Evolutionary conservation across 495 filamentous ascomycete genomes (phyloP).

Genomic region (Penicillium waksmanii): DNA sequence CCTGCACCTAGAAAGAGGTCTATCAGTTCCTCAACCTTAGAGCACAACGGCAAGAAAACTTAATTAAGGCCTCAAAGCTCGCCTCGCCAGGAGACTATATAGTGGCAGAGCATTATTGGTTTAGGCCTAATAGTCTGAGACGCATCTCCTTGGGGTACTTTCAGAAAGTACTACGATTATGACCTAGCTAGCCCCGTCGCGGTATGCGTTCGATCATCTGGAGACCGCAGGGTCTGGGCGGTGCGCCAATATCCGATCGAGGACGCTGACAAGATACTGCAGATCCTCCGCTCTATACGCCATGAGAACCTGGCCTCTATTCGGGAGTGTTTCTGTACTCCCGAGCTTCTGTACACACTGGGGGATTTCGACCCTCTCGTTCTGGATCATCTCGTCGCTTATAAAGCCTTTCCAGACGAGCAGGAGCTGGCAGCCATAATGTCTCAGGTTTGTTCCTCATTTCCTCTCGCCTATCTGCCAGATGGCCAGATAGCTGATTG

Average conservation of each 20-base stretch:
- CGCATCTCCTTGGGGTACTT: slow-evolving; percentile 21
- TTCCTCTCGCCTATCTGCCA: no score
- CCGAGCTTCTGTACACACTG: slow-evolving; percentile 16
- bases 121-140: slow-evolving; percentile 11
- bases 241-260: slow-evolving; percentile 13
- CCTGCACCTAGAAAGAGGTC: slow-evolving; percentile 1
- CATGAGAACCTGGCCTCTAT: not conserved
- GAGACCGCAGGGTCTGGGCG: slow-evolving; percentile 7
- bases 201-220: slow-evolving; percentile 13
- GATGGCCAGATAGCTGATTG: no score
- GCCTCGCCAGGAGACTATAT: slow-evolving; percentile 9
- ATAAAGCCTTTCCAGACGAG: slow-evolving; percentile 18
- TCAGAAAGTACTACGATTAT: slow-evolving; percentile 17
- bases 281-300: no score
- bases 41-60: slow-evolving; percentile 13
- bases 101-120: slow-evolving; percentile 3
- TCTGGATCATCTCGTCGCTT: no score
- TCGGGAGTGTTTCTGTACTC: slow-evolving; percentile 13
- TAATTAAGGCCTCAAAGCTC: slow-evolving; percentile 2
- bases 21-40: not conserved
- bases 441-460: slow-evolving; percentile 14
- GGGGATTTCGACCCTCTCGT: not conserved
- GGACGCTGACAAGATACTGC: no score
- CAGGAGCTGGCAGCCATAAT: slow-evolving; percentile 22
- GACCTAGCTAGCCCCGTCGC: slow-evolving; percentile 24